Evolutionary conservation across 768 basidiomycete species (phyloP), one percentile per base, ranked within the genome.

Genomic region (Tylopilus plumbeoviolaceoides): DNA sequence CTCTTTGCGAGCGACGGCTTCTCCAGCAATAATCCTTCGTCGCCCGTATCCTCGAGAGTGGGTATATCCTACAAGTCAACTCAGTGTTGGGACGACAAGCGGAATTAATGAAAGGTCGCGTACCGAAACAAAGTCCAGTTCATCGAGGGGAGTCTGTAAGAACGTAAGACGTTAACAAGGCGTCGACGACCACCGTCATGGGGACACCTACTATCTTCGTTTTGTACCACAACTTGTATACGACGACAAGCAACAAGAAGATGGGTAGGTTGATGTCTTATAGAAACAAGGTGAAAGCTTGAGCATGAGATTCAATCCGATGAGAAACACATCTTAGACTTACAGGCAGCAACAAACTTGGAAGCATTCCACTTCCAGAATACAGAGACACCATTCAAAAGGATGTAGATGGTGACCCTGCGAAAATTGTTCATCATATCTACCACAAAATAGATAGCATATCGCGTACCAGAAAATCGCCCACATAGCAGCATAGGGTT

Each of bases 81-180:
- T 54, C 28, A 64, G 45, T 12, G 33, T 14, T 1, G 7, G 30
- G 14, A 44, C n/a, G 8, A 25, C 12, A 33, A 38, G 38, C 4
- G 17, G 5, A 15, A 18, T 42, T n/a, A 15, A 28, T 15, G 3
- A 23, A 23, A 5, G 1, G 25, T 50, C 4, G 67, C 79, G 47
- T 53, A 82, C 84, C 35, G 85, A 85, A 54, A 81, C 77, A 53
- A 88, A 85, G 65, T 88, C 87, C 79, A 87, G 85, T 59, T 89
- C 80, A n/a, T 27, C 44, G 17, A 64, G 58, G 30, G 58, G 51
- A 45, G 12, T 4, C 63, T 64, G 21, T n/a, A 17, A 21, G 21
- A 41, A 42, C 1, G 4, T 4, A 31, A 14, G 8, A 6, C 9
- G 51, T 48, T 31, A 51, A 54, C 6, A 2, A 3, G 15, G 1